These are phyloP conservation scores for Sugiyamaella americana DNA, from an alignment of 805 yeast genomes.

Conservation along the genomic window DNA sequence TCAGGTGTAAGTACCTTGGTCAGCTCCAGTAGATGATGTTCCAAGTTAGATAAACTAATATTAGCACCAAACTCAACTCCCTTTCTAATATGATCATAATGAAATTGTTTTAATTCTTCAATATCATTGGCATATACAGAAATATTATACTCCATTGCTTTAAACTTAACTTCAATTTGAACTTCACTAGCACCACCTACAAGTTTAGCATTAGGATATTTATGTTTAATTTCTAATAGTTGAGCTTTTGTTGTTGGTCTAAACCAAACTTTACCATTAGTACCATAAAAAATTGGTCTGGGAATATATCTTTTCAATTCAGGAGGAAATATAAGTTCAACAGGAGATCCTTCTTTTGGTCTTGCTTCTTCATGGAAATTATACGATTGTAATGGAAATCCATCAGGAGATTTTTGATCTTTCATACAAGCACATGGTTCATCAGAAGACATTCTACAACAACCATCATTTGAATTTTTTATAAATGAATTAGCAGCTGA, in stretches of 20 bases:
- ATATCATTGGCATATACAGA: conserved; percentile 40
- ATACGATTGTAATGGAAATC: conserved; percentile 37
- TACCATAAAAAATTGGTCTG: conserved; percentile 34
- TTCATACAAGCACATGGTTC: conserved; percentile 10
- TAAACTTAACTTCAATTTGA: conserved; percentile 42
- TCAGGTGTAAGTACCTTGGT: conserved; percentile 21
- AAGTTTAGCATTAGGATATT: conserved; percentile 36
- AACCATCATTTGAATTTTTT: conserved; percentile 3
- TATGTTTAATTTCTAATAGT: conserved; percentile 32
- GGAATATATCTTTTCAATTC: conserved; percentile 28
- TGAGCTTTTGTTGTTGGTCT: conserved; percentile 39
- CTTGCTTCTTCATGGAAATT: conserved; percentile 25
- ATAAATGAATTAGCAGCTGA: conserved; percentile 44
- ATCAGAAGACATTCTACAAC: conserved; percentile 11
- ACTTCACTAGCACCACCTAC: conserved; percentile 46
- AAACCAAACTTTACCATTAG: conserved; percentile 39
- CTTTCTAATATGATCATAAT: conserved; percentile 33
- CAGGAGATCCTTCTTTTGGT: conserved; percentile 2
- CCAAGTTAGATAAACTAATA: conserved; percentile 37
- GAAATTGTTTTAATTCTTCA: conserved; percentile 34
- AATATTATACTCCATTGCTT: conserved; percentile 36
- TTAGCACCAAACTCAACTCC: conserved; percentile 43
- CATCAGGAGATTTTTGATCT: conserved; percentile 33
- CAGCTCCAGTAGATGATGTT: conserved; percentile 33
- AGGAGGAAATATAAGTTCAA: conserved; percentile 39